A percentile compares a stretch with the other conserved stretches of the same genome.
These are phyloP conservation scores for Aspergillus asperescens DNA, from an alignment of 495 filamentous ascomycete species.

Conservation along the genomic window DNA sequence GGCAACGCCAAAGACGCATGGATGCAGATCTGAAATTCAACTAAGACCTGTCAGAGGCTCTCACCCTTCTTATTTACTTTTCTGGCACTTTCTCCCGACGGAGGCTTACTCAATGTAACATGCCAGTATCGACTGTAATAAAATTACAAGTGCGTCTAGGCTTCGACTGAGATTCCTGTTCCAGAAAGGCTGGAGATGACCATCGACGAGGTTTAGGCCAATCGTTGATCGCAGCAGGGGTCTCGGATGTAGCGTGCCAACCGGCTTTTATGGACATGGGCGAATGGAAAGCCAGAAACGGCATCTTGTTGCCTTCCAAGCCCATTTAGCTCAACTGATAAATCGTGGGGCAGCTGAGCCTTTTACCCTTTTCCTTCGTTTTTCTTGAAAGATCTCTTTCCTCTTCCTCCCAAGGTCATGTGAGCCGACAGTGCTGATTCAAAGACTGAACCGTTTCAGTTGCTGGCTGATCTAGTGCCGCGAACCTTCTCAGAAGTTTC, in stretches of 20 bases:
- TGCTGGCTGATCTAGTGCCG: not conserved
- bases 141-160: conserved; percentile 14
- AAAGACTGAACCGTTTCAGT: conserved; percentile 4
- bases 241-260: conserved; percentile 25
- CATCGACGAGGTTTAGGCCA: conserved; percentile 28
- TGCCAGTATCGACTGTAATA: conserved; percentile 10
- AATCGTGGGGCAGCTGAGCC: conserved; percentile 13
- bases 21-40: conserved; percentile 12
- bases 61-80: conserved; percentile 4
- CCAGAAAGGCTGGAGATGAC: conserved; percentile 26
- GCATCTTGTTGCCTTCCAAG: conserved; percentile 18
- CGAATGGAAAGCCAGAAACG: conserved; percentile 30
- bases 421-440: not conserved
- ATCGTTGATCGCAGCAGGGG: conserved; percentile 34
- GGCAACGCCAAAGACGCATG: conserved; percentile 15
- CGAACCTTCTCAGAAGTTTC: not conserved
- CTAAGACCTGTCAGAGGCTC: not conserved
- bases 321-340: conserved; percentile 16
- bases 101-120: conserved; percentile 9
- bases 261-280: conserved; percentile 23
- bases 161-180: conserved; percentile 18
- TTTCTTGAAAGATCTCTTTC: not conserved
- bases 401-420: not conserved
- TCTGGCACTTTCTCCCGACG: not conserved
- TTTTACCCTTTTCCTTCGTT: not conserved